phyloP scores from a whole-genome alignment of 202 grass and related monocot genomes.

The Carex sylvatica region DNA sequence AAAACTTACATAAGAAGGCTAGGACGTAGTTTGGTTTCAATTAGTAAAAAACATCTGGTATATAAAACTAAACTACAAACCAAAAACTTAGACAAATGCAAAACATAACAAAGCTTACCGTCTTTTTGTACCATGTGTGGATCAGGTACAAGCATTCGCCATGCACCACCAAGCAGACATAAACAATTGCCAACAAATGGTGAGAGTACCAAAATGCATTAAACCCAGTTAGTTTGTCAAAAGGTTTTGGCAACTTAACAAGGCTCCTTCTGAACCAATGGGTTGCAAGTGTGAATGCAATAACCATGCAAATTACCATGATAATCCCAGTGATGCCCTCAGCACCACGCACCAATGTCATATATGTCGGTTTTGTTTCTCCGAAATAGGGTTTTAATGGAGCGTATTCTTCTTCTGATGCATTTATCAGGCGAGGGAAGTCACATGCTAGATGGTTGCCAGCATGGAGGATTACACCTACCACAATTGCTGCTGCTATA shows the following conservation, averaged over 20 bases:
- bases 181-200: slow-evolving; percentile 85
- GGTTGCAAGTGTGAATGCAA: slow-evolving; percentile 93
- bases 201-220: slow-evolving; percentile 99
- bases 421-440: slow-evolving; percentile 74
- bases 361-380: slow-evolving; percentile 56
- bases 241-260: slow-evolving; percentile 84
- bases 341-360: slow-evolving; percentile 42
- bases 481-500: slow-evolving; percentile 83
- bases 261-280: slow-evolving; percentile 90
- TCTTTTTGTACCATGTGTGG: slow-evolving; percentile 63
- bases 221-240: slow-evolving; percentile 92
- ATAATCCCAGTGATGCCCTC: slow-evolving; percentile 86
- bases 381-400: slow-evolving; percentile 53
- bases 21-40: background rate
- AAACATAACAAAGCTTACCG: slow-evolving; percentile 48
- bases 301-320: slow-evolving; percentile 83
- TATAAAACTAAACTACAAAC: background rate
- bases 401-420: slow-evolving; percentile 46
- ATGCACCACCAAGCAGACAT: slow-evolving; percentile 81
- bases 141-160: slow-evolving; percentile 84
- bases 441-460: slow-evolving; percentile 78
- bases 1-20: background rate
- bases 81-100: background rate
- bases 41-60: background rate
- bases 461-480: slow-evolving; percentile 82